Evolutionary conservation across 1,284 basidiomycete species (phyloP).

Genomic region (Fomitiporia mediterranea): DNA sequence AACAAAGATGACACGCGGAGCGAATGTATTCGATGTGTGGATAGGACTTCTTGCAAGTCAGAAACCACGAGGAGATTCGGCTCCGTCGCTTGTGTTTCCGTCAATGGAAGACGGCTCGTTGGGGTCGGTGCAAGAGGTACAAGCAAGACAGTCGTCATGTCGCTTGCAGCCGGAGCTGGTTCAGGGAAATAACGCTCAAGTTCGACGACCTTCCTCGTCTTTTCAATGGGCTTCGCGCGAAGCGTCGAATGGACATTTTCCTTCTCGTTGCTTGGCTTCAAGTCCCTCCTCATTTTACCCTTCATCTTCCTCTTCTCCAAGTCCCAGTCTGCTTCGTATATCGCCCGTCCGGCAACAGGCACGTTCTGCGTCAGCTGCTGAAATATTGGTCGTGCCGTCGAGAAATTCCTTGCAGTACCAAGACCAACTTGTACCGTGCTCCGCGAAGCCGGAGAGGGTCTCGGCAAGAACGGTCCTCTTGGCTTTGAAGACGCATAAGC

Average conservation of each 20-base stretch:
- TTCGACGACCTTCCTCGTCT: slow-evolving; percentile 29
- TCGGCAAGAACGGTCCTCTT: slow-evolving; percentile 43
- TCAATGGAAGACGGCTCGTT: slow-evolving; percentile 55
- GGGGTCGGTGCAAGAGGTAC: slow-evolving; percentile 72
- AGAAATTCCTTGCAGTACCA: slow-evolving; percentile 68
- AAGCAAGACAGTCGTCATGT: slow-evolving; percentile 61
- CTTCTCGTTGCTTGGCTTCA: slow-evolving; percentile 25
- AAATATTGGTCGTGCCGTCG: slow-evolving; percentile 65
- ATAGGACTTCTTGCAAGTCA: slow-evolving; percentile 48
- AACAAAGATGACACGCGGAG: slow-evolving; percentile 66
- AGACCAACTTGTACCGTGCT: slow-evolving; percentile 62
- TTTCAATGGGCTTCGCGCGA: slow-evolving; percentile 25
- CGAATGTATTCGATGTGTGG: slow-evolving; percentile 48
- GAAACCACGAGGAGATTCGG: slow-evolving; percentile 50
- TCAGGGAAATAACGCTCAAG: slow-evolving; percentile 58
- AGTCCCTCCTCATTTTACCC: slow-evolving; percentile 26
- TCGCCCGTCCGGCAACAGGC: slow-evolving; percentile 59
- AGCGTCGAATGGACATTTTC: slow-evolving; percentile 29
- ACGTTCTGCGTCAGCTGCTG: slow-evolving; percentile 73
- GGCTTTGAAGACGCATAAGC: slow-evolving; percentile 41
- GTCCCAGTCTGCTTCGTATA: slow-evolving; percentile 69
- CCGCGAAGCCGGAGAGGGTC: slow-evolving; percentile 44
- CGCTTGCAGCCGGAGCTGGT: slow-evolving; percentile 29
- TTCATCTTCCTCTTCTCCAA: slow-evolving; percentile 41
- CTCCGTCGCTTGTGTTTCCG: slow-evolving; percentile 29